Evolutionary conservation across 208 protist species (phyloP), one percentile per base, ranked within the genome.

Genomic region (Trypanosoma avium): DNA sequence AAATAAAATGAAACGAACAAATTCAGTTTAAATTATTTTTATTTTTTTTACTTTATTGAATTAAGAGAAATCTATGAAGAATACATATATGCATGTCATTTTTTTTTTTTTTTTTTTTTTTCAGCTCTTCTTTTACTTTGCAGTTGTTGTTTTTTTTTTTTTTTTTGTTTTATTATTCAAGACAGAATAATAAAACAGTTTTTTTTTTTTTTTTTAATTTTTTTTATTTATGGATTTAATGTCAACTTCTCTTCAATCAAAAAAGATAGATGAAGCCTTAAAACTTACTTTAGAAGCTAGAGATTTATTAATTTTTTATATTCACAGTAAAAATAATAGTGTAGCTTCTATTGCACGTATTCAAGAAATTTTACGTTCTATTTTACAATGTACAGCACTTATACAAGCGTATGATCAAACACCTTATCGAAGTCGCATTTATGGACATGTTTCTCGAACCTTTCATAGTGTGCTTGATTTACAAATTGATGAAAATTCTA

Each of bases 351-450:
- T 75, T 45, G 12, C 59, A 19, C 56, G 53, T 32, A 56, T 75
- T 12, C 70, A 75, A 21, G 33, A 46, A 2, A 33, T 50, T 9
- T 40, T 75, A 29, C 55, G 70, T 21, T 29, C 38, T 10, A 43
- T 75, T 9, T 26, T 69, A 22, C 53, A 69, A 17, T 68, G 47
- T 19, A 61, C 32, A 4, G 46, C 70, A 5, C 52, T 75, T 17
- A 61, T 75, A 27, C 70, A 75, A 6, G 61, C 70, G 12, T 75
- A 67, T 36, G 70, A 75, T 22, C 32, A 48, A 33, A 55, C 57
- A 17, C 52, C 70, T 0, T 54, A 60, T 36, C 56, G 52, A 30
- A 46, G 47, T 42, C 38, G 43, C 48, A 55, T 75, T 33, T 70
- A 70, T 35, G 47, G 7, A 19, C 58, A 75, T 35, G 58, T 75